phyloP scores from a whole-genome alignment of 176 grass and related monocot species.

The Saccharum spontaneum region DNA sequence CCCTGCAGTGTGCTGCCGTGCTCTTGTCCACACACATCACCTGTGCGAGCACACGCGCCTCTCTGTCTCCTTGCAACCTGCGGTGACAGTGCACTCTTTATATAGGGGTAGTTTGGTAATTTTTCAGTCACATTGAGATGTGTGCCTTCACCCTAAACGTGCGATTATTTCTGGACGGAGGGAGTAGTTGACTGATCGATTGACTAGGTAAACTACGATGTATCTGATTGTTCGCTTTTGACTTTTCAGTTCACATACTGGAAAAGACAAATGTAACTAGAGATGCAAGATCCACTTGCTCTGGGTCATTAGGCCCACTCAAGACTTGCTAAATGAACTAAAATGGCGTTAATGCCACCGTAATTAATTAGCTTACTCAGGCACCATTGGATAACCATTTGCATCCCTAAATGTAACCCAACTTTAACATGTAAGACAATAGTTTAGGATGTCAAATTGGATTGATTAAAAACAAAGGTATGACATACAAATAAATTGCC shows the following conservation, averaged over 20 bases:
- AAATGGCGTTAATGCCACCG: not conserved
- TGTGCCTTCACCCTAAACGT: too few relatives aligned
- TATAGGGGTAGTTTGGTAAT: too few relatives aligned
- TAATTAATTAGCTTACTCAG: not conserved
- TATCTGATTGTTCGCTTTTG: not conserved
- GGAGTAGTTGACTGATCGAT: not conserved
- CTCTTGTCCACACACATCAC: too few relatives aligned
- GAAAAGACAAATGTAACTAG: not conserved
- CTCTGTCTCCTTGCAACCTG: too few relatives aligned
- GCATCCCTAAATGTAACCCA: not conserved
- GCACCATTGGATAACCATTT: not conserved
- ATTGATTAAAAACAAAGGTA: slow-evolving; percentile 11
- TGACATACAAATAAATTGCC: not conserved
- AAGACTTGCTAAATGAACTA: not conserved
- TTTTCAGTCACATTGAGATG: too few relatives aligned
- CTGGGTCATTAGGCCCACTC: not conserved
- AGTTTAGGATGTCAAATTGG: not conserved
- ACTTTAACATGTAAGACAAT: slow-evolving; percentile 1
- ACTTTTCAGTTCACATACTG: not conserved
- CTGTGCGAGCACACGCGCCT: too few relatives aligned
- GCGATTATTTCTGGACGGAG: too few relatives aligned
- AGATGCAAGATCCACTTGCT: not conserved
- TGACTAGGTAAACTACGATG: not conserved
- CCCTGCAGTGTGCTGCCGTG: too few relatives aligned
- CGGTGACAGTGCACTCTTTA: too few relatives aligned